Evolutionary conservation across 2,329 filamentous ascomycete species (phyloP).

Genomic region (Stemphylium vesicarium): DNA sequence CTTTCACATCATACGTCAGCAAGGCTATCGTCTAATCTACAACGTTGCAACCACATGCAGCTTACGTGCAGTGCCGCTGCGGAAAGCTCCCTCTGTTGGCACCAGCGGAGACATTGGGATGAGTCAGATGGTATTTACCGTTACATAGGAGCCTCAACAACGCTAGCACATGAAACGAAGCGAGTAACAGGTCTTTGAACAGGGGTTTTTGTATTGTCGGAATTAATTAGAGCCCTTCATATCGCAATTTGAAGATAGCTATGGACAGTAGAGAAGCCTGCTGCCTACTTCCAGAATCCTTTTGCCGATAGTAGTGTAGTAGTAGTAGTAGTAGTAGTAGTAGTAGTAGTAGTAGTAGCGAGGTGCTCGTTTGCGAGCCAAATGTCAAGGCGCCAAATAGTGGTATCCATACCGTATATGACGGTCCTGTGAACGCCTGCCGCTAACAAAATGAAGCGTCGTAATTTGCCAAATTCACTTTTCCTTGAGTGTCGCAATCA

Average conservation of each 20-base stretch:
- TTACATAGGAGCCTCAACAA: background rate
- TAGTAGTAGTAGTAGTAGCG: background rate
- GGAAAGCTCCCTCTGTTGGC: conserved; percentile 1
- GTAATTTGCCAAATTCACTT: conserved; percentile 10
- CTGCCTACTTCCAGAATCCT: background rate
- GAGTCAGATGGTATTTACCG: conserved; percentile 4
- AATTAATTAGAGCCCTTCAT: too few relatives aligned
- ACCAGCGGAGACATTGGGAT: conserved; percentile 2
- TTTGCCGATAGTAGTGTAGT: background rate
- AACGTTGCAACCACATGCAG: conserved; percentile 5
- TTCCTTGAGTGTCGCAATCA: background rate
- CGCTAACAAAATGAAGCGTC: conserved; percentile 16
- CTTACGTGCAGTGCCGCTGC: conserved; percentile 8
- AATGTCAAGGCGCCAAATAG: conserved; percentile 11
- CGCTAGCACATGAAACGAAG: background rate
- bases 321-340: background rate
- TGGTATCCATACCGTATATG: conserved; percentile 23
- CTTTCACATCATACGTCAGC: conserved; percentile 12
- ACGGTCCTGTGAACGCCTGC: conserved; percentile 10
- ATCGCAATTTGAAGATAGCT: background rate
- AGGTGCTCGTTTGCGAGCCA: background rate
- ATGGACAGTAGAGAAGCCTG: conserved; percentile 7
- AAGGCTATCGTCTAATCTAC: conserved; percentile 11
- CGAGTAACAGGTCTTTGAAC: background rate
- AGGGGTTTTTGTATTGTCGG: too few relatives aligned